Evolutionary conservation across 1,139 yeast genomes (phyloP), one percentile per base, ranked within the genome.

Genomic region (Geotrichum siamense): DNA sequence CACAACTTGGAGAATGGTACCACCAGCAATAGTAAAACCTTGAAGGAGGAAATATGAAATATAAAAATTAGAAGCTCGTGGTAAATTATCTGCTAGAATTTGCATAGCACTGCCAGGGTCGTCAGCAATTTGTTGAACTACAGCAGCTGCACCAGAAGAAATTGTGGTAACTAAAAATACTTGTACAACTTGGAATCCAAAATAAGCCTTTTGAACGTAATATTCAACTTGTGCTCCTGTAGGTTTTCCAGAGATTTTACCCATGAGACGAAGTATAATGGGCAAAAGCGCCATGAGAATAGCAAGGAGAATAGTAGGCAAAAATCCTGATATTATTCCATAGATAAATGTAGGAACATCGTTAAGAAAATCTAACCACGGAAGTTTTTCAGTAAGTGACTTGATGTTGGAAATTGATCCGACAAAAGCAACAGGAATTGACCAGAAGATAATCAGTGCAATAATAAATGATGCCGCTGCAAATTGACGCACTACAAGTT

Each of bases 391-490:
- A 31, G 81, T 83, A 62, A 87, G 70, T 55, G 72, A 74, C 51
- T 82, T 78, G 55, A 91, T 75, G 65, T 89, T 89, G 19, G 97
- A 87, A 53, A 91, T 75, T 58, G 81, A 71, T 79, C 97, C 97
- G 45, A 91, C 96, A 62, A 86, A 85, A 1, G 96, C 95, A 43
- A 89, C 96, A 15, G 97, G 97, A 56, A 87, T 72, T 48, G 95
- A 76, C 97, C 97, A 91, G 61, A 87, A 82, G 45, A 89, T 74
- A 51, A 86, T 76, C 58, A 82, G 63, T 3, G 61, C 65, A 33
- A 70, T 60, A 51, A 86, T 74, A 12, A 79, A 76, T 16, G 79
- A 71, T 43, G 70, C 57, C 0, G 95, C 82, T 47, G 73, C 74
- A 22, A 75, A 59, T 38, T 68, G 64, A 66, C 91, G 74, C 25